Base-by-base conservation (phyloP, 305 asterid species). In the Fraxinus paxiana region DNA sequence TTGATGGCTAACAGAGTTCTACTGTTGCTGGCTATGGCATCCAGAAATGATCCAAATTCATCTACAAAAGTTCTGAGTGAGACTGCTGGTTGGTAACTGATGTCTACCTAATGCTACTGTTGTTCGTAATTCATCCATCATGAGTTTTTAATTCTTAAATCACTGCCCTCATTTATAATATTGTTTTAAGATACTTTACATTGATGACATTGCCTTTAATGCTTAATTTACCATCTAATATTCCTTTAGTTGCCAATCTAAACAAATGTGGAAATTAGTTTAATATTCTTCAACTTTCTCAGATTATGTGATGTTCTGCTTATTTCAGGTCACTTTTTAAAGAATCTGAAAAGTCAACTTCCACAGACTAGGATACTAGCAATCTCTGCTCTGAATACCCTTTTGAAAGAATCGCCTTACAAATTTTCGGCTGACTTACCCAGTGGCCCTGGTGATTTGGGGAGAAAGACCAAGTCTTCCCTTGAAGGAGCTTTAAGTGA, bases 311-410 rank as follows among this genome's bases (percentile, higher is more conserved):
- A 84, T 69, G 56, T 72, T 77, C 81, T 77, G 76, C 56, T 48
- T 65, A 81, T 89, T 84, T 82, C 95, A 96, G 99, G 99, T 77
- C 98, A 96, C 88, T 96, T 94, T 84, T 83, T 96, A 89, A 95
- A 91, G 93, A 96, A 87, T 91, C 91, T 96, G 87, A 96, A 91
- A 91, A 96, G 99, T 82, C 97, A 92, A 86, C 97, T 96, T 76
- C 99, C 99, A 33, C 99, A 96, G 92, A 94, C 99, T 35, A 90
- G 99, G 88, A 94, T 96, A 86, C 91, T 96, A 79, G 98, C 99
- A 13, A 96, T 96, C 87, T 94, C 99, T 75, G 99, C 98, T 86
- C 91, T 96, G 77, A 96, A 96, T 85, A 93, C 94, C 17, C 93
- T 96, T 82, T 89, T 96, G 84, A 94, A 96, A 87, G 98, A 96